Percentiles rank a stretch among this genome's conserved stretches.
Conservation (phyloP, 306 rosid genomes). For the Rosa persica region DNA sequence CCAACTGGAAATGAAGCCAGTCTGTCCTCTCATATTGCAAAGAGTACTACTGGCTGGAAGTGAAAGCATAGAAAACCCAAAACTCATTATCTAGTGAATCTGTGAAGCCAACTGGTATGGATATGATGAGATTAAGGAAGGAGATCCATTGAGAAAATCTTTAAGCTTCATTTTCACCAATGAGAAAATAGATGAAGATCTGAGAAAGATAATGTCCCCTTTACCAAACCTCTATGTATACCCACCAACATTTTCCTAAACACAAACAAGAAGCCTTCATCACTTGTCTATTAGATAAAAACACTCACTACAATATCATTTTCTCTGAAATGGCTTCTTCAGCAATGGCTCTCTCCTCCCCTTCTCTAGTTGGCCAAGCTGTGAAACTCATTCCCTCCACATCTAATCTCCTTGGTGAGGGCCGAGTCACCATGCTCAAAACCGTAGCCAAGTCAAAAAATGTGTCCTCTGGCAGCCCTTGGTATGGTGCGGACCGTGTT, state of each 20-base stretch:
- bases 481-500: background rate
- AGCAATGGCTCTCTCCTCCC: background rate
- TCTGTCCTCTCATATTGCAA: background rate
- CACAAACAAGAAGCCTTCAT: background rate
- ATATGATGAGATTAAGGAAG: background rate
- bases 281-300: background rate
- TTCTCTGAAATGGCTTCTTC: background rate
- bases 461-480: background rate
- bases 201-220: background rate
- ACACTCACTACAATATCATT: background rate
- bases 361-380: background rate
- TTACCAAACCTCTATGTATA: background rate
- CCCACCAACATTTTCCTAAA: background rate
- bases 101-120: background rate
- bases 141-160: background rate
- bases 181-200: background rate
- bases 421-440: conserved; percentile 3
- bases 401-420: background rate
- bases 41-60: background rate
- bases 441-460: background rate
- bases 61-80: background rate
- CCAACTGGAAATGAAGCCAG: background rate
- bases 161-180: background rate
- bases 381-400: background rate
- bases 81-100: background rate